These are phyloP conservation scores for Eucalyptus fibrosa DNA, from an alignment of 345 rosid species.

Conservation along the genomic window DNA sequence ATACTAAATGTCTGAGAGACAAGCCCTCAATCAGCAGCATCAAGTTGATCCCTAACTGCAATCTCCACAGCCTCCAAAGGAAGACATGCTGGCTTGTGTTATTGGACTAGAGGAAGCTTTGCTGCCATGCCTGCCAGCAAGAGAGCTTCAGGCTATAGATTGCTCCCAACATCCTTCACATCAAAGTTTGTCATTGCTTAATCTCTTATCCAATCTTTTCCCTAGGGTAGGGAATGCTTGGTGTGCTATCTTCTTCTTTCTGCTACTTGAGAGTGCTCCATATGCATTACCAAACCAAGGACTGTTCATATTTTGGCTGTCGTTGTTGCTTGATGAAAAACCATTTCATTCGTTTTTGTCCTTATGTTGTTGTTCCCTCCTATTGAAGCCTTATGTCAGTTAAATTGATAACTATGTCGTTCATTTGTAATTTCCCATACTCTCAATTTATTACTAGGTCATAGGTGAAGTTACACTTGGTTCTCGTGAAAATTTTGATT, in stretches of 20 bases:
- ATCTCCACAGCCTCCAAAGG: slow-evolving; percentile 17
- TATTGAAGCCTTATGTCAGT: background rate
- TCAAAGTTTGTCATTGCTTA: slow-evolving; percentile 43
- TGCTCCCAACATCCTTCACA: slow-evolving; percentile 96
- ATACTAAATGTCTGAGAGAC: background rate
- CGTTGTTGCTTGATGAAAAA: background rate
- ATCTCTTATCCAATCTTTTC: background rate
- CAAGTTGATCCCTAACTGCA: slow-evolving; percentile 14
- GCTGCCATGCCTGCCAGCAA: slow-evolving; percentile 91
- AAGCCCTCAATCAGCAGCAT: slow-evolving; percentile 4
- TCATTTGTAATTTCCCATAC: background rate
- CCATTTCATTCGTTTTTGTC: background rate
- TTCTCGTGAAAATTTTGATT: background rate
- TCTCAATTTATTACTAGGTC: background rate
- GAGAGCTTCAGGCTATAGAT: slow-evolving; percentile 95
- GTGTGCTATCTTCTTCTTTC: no score
- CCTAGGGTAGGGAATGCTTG: background rate
- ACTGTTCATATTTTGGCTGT: background rate
- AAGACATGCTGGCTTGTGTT: slow-evolving; percentile 66
- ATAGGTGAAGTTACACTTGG: background rate
- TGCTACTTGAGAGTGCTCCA: background rate
- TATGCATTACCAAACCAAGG: background rate
- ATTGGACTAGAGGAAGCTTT: slow-evolving; percentile 70
- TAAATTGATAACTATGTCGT: background rate
- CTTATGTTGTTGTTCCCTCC: background rate